Percentiles rank a stretch among this genome's conserved stretches.
These are phyloP conservation scores for Annulohypoxylon bovei DNA, from an alignment of 495 filamentous ascomycete genomes.

Conservation along the genomic window DNA sequence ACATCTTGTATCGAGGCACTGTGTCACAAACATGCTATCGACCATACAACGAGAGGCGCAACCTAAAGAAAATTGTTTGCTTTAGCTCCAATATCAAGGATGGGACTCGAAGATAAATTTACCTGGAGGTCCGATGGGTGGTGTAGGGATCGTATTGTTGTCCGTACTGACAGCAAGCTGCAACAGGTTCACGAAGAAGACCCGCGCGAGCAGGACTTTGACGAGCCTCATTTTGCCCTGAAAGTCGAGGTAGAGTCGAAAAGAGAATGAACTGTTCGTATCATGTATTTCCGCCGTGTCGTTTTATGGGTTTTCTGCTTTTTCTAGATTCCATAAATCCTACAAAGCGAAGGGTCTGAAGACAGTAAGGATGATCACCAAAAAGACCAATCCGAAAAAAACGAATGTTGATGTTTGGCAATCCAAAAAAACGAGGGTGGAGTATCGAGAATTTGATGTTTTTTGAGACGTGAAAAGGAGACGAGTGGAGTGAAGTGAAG, in stretches of 20 bases:
- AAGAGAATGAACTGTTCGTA: background rate
- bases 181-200: slow-evolving; percentile 27
- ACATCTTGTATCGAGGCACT: slow-evolving; percentile 43
- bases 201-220: slow-evolving; percentile 20
- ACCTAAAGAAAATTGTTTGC: slow-evolving; percentile 28
- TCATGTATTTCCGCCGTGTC: slow-evolving; percentile 12
- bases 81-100: background rate
- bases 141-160: slow-evolving; percentile 14
- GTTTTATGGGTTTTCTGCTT: slow-evolving; percentile 32
- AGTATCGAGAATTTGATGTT: background rate
- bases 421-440: slow-evolving; percentile 44
- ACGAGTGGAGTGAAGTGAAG: background rate
- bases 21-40: slow-evolving; percentile 46
- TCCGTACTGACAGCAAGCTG: slow-evolving; percentile 31
- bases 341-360: slow-evolving; percentile 36
- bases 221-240: slow-evolving; percentile 28
- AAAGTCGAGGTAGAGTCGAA: background rate
- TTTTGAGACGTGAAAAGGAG: slow-evolving; percentile 8
- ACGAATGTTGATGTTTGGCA: slow-evolving; percentile 44
- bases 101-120: slow-evolving; percentile 1
- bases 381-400: slow-evolving; percentile 42
- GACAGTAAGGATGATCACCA: slow-evolving; percentile 47
- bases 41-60: slow-evolving; percentile 44
- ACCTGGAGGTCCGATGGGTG: slow-evolving; percentile 33
- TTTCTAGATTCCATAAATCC: slow-evolving; percentile 43